Evolutionary conservation across 2,329 filamentous ascomycete genomes (phyloP), one percentile per base, ranked within the genome.

Genomic region (Scedosporium apiospermum): DNA sequence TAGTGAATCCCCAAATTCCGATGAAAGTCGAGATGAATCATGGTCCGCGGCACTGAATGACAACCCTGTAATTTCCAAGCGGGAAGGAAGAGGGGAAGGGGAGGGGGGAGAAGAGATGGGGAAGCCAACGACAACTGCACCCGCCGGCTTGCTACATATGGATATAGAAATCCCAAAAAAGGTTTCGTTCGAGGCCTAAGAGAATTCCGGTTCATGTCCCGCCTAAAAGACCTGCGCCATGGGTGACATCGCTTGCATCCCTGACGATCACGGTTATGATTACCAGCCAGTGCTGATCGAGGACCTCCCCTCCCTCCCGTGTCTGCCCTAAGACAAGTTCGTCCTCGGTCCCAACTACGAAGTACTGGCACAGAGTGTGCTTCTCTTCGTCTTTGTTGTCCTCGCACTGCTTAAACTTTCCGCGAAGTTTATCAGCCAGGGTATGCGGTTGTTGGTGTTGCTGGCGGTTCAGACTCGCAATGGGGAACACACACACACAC

Each of bases 1-100:
- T 38, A 12, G 55, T 34, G 27, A 58, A 58, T 58, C 55, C 55
- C 55, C 27, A 34, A 18, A n/a, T 58, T 41, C 26, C 26, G 16
- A 34, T 12, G 14, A 34, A 58, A 34, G 14, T 41, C 55, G 16
- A 44, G 44, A 51, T 61, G 42, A 38, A 61, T 23, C 27, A 21
- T 38, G 51, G 51, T 38, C 44, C 26, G 59, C 59, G 49, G 60
- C 60, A 61, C 30, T 57, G 30, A 41, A 55, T 12, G 16, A 41
- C 26, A 42, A 55, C 60, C 60, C 49, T 61, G 60, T 23, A 61
- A 61, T 61, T 61, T 61, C 34, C 60, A n/a, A 26, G 38, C 34
- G 30, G 49, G 27, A 60, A 26, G 58, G 58, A n/a, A 41, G 58
- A 5, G 27, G 18, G 34, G 6, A 34, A 23, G 44, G 23, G n/a